Evolutionary conservation across 768 basidiomycete genomes (phyloP), one percentile per base, ranked within the genome.

Genomic region (Boletus reticuloceps): DNA sequence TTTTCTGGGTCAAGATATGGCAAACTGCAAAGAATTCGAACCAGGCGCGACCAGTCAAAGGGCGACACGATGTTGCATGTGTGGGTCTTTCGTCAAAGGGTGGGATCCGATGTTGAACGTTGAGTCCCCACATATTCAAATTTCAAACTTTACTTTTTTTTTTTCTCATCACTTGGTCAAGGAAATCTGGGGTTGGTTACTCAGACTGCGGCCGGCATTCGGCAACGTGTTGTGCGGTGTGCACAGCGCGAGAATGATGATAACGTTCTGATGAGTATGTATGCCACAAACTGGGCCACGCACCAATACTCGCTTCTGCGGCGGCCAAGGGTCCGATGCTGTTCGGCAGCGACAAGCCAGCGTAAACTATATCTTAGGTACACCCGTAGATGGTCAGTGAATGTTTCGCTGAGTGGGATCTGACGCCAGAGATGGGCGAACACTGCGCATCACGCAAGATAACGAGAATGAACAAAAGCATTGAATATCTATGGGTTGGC

Each of bases 381-480:
- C 2, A 49, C 51, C 39, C 22, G 39, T 27, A 19, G 38, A 36
- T 45, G 22, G 5, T 29, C 29, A 29, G 36, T n/a, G 9, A 19
- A 31, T 16, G 31, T 43, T 2, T 61, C 51, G 47, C 51, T 47
- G 59, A 56, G 38, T 32, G 20, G 14, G 27, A 61, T 53, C 60
- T 47, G 59, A 8, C 41, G 16, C 19, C 12, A 27, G 32, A 42
- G 29, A 17, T 42, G n/a, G 37, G 36, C 38, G 34, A 20, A 43
- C 38, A 13, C 47, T 20, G 27, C 27, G 27, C 8, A 29, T 29
- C 27, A 9, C 27, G 5, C 20, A 9, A 39, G 8, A 14, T 16
- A 29, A 14, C 41, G 17, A 53, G 49, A 52, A 58, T 45, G 41
- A 40, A 31, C 52, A 57, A 36, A 32, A 27, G 43, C 46, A 43